Base-by-base conservation (phyloP, 2,329 filamentous ascomycete genomes). In the Colletotrichum tabaci region DNA sequence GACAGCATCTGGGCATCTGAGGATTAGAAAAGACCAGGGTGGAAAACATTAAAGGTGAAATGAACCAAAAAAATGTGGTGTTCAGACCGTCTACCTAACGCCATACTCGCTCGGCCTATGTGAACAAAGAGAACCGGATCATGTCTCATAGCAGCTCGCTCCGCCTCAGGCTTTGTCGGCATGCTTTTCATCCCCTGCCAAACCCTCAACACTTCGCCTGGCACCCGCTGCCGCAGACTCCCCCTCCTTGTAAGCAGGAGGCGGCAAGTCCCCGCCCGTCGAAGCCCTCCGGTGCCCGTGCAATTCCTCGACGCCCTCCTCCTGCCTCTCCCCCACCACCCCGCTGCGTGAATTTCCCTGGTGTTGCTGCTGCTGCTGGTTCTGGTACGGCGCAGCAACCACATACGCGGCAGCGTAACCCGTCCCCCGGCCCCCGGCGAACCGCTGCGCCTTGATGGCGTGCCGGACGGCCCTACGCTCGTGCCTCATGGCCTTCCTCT, bases 1-100 rank as follows among this genome's bases (percentile, higher is more conserved):
- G 60, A 64, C 53, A 69, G 66, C 69, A 69, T 71, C 67, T 44
- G 61, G 53, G 67, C 67, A 71, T 71, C 18, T 58, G 70, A 57
- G 70, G 50, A 72, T 35, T 71, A 66, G 67, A 72, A 49, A 60
- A 68, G 62, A 47, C 42, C 47, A 58, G 40, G 61, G 55, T 38
- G 35, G 35, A 38, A 58, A 35, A 52, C 61, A 56, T 55, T 6
- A 61, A 49, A 61, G 30, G 52, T 57, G 47, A 71, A 66, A 66
- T 62, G 66, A 64, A 69, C 18, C 58, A 47, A 49, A 23, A 42
- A 26, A 21, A 30, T 8, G 10, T 23, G 5, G n/a, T 16, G 46
- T 21, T 23, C 21, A 16, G 23, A 9, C 40, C 16, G n/a, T 61
- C 61, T 71, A 61, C 44, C 16, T 50, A 60, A 72, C 66, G 56